Base-by-base conservation (phyloP, 202 grass and related monocot species). In the Carex arenaria region DNA sequence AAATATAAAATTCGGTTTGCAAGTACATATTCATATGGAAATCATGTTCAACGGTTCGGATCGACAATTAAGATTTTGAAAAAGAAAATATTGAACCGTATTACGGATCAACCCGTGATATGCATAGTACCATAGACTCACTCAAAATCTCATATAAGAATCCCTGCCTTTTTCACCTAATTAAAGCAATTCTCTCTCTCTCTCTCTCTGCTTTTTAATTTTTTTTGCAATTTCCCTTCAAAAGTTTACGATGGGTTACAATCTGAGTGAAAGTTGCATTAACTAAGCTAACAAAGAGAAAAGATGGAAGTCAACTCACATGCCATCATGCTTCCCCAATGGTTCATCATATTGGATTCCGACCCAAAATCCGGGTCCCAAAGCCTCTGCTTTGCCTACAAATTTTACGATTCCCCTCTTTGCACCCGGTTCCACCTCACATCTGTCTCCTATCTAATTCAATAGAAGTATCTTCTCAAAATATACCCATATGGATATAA, bases 341-440 rank as follows among this genome's bases (percentile, higher is more conserved):
- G 95, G 95, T 82, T 98, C 95, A 61, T 95, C 95, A 56, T 98
- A 98, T 81, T 95, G 95, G 70, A 98, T 83, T 8, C 90, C 95
- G 64, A 98, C 76, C 95, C 95, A 98, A 85, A 93, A 98, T 60
- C 95, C 95, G 32, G 84, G 84, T 22, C 95, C 92, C 55, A 98
- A 89, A 56, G 85, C 80, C 84, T 95, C 95, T 78, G 90, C 90
- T 86, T 56, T 91, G 71, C 89, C 92, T 64, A 93, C 87, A 81
- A 95, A 98, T 84, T 98, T 91, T 62, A 98, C 84, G 23, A 85
- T 61, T 74, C 95, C 92, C 80, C 92, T 93, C 86, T 95, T 95
- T 77, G 84, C 92, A 64, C 95, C 95, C 43, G 95, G 90, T 85
- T 95, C 92, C 9, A 98, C 90, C 85, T 98, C 90, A 77, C 95